These are phyloP conservation scores for Cyclanthera cordifolia DNA, from an alignment of 306 rosid species.

Conservation along the genomic window DNA sequence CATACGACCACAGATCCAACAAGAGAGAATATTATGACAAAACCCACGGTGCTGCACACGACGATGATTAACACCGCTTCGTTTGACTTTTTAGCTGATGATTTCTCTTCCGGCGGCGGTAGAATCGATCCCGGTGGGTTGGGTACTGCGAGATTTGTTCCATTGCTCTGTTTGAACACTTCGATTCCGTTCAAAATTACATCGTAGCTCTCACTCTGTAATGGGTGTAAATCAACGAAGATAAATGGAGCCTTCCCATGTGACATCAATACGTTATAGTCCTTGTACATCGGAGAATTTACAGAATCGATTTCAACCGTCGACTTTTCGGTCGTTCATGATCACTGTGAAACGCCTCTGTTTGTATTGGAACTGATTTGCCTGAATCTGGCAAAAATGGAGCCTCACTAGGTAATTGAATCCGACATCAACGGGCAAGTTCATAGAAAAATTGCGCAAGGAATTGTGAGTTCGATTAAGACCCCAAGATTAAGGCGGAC, in stretches of 20 bases:
- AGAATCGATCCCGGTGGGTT: not conserved
- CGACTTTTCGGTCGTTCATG: not conserved
- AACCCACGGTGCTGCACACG: not conserved
- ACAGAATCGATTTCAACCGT: not conserved
- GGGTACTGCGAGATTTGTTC: conserved; percentile 14
- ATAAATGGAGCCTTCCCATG: not conserved
- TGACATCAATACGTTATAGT: conserved; percentile 3
- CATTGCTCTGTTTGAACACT: conserved; percentile 22
- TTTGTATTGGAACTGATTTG: rapidly evolving
- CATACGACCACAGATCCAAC: not conserved
- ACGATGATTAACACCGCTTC: not conserved
- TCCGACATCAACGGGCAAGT: conserved; percentile 7
- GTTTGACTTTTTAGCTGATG: not conserved
- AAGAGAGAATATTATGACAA: not conserved
- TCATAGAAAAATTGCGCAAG: not conserved
- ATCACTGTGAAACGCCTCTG: not conserved
- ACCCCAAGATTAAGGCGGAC: conserved; percentile 4
- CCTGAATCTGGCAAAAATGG: conserved; percentile 21
- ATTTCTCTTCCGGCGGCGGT: not conserved
- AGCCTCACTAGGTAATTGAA: conserved; percentile 24
- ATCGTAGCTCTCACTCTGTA: not conserved
- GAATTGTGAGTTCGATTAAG: not conserved
- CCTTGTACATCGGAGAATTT: conserved; percentile 9
- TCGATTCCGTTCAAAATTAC: conserved; percentile 28
- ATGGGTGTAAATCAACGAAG: conserved; percentile 7